These are phyloP conservation scores for Cystofilobasidium capitatum DNA, from an alignment of 768 basidiomycete genomes.

Conservation along the genomic window DNA sequence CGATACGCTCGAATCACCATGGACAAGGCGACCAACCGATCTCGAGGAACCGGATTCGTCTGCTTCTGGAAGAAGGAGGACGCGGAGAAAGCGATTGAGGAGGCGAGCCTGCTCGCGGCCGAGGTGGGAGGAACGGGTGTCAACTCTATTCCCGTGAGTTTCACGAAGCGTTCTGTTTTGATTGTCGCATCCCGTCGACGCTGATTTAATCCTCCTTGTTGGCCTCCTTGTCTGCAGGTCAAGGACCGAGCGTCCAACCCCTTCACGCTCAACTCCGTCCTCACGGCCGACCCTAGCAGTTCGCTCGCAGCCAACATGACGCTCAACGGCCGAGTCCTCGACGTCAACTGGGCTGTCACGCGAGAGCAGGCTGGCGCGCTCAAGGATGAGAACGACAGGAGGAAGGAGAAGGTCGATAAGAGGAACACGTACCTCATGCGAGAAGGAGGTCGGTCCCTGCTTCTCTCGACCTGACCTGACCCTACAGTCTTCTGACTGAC, in stretches of 20 bases:
- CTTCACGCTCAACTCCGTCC: constrained; percentile 73
- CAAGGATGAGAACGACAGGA: constrained; percentile 75
- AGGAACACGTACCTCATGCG: constrained; percentile 89
- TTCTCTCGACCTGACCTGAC: not conserved
- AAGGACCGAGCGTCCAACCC: constrained; percentile 46
- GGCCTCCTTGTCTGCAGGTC: constrained; percentile 12
- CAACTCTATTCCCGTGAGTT: constrained; percentile 37
- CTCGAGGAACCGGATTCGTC: constrained; percentile 89
- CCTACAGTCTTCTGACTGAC: not conserved
- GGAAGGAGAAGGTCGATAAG: constrained; percentile 82
- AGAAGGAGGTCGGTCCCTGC: constrained; percentile 68
- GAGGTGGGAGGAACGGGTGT: constrained; percentile 52
- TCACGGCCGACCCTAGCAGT: constrained; percentile 88
- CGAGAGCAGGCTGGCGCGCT: constrained; percentile 77
- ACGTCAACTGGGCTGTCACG: constrained; percentile 81
- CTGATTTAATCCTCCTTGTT: not conserved
- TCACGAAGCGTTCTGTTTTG: not conserved
- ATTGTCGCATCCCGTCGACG: not conserved
- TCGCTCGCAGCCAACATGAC: constrained; percentile 71
- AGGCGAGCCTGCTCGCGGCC: constrained; percentile 59
- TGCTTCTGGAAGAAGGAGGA: constrained; percentile 93
- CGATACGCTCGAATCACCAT: constrained; percentile 86
- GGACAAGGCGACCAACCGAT: constrained; percentile 71
- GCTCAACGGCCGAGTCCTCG: constrained; percentile 82
- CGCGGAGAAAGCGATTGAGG: constrained; percentile 71